Evolutionary conservation across 108 stramenopile genomes (phyloP).

Genomic region (Discostella pseudostelligera): DNA sequence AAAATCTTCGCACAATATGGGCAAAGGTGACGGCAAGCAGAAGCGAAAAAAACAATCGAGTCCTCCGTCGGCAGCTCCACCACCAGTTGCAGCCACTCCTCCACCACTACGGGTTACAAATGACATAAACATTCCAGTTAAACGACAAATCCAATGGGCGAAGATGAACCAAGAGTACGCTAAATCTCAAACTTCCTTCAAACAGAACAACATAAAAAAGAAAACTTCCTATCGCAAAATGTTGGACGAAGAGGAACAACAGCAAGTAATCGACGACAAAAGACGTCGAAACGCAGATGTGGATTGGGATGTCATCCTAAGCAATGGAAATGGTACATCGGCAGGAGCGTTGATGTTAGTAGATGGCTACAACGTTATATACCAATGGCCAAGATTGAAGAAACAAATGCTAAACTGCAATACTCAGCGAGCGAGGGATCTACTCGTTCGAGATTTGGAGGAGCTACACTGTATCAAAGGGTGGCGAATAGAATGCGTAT

Average conservation of each 20-base stretch:
- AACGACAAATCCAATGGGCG: constrained; percentile 69
- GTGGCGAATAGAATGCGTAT: constrained; percentile 86
- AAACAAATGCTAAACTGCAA: constrained; percentile 80
- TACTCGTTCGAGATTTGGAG: constrained; percentile 79
- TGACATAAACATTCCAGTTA: constrained; percentile 73
- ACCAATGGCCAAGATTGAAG: constrained; percentile 81
- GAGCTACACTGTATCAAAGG: constrained; percentile 63
- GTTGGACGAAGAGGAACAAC: constrained; percentile 67
- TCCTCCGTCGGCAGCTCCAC: constrained; percentile 5
- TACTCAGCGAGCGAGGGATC: constrained; percentile 53
- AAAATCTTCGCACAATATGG: constrained; percentile 40
- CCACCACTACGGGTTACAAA: constrained; percentile 61
- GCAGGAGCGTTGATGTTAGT: constrained; percentile 74
- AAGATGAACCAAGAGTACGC: constrained; percentile 59
- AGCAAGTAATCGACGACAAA: constrained; percentile 54
- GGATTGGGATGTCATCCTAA: constrained; percentile 81
- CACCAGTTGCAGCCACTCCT: constrained; percentile 16
- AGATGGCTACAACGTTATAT: constrained; percentile 86
- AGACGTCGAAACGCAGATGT: constrained; percentile 61
- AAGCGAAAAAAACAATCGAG: constrained; percentile 58
- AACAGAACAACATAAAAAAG: constrained; percentile 41
- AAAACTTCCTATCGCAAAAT: constrained; percentile 67
- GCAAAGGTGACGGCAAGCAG: constrained; percentile 75
- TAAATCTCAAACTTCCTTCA: constrained; percentile 57
- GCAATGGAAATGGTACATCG: constrained; percentile 52